These are phyloP conservation scores for Fagopyrum tataricum DNA, from an alignment of 148 eudicot genomes.

Conservation along the genomic window DNA sequence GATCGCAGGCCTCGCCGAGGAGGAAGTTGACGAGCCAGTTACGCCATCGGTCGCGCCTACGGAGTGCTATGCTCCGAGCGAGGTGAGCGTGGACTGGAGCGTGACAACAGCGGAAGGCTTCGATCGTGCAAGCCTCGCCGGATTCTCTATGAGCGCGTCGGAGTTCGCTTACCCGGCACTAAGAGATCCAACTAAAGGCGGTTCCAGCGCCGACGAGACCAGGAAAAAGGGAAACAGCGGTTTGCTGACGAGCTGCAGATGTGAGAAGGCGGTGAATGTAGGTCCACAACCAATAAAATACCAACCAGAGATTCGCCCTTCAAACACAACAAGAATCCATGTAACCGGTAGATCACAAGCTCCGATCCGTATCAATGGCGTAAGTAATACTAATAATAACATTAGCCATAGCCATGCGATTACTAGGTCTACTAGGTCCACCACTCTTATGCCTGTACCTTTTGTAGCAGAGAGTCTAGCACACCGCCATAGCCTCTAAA, in stretches of 20 bases:
- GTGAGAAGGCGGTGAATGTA: slow-evolving; percentile 73
- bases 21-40: slow-evolving; percentile 30
- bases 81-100: slow-evolving; percentile 87
- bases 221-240: slow-evolving; percentile 17
- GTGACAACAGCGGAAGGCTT: slow-evolving; percentile 86
- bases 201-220: slow-evolving; percentile 19
- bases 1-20: slow-evolving; percentile 13
- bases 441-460: slow-evolving; percentile 7
- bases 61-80: slow-evolving; percentile 82
- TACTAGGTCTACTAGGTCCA: neutral
- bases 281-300: slow-evolving; percentile 49
- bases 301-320: slow-evolving; percentile 5
- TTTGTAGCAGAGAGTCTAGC: neutral
- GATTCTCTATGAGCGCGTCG: slow-evolving; percentile 51
- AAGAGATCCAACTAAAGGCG: slow-evolving; percentile 18
- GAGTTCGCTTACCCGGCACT: slow-evolving; percentile 31
- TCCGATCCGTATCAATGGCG: neutral
- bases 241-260: slow-evolving; percentile 54
- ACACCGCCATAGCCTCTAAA: slow-evolving; percentile 5
- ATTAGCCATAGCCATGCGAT: neutral
- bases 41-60: slow-evolving; percentile 40
- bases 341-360: slow-evolving; percentile 38
- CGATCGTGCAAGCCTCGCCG: slow-evolving; percentile 59
- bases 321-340: slow-evolving; percentile 21
- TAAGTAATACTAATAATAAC: neutral